A percentile compares a stretch with the other conserved stretches of the same genome.
These are phyloP conservation scores for Lyophyllum shimeji DNA, from an alignment of 768 basidiomycete genomes.

Conservation along the genomic window DNA sequence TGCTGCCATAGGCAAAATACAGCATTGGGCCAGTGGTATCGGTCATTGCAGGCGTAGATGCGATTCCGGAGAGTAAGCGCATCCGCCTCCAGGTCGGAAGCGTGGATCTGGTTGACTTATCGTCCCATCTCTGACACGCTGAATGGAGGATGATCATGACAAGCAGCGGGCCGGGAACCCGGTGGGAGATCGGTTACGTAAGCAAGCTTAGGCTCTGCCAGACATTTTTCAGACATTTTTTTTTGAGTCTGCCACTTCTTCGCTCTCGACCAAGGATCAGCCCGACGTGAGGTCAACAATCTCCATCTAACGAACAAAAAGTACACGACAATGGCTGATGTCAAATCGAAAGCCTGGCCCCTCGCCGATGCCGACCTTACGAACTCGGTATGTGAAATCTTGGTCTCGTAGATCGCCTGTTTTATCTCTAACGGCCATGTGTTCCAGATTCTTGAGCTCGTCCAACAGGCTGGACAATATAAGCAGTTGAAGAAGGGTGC, in stretches of 20 bases:
- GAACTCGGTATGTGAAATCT: slow-evolving; percentile 67
- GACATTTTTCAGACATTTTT: too few species aligned
- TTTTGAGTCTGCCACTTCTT: background rate
- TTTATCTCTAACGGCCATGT: slow-evolving; percentile 1
- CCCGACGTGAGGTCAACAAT: slow-evolving; percentile 73
- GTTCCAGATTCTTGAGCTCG: slow-evolving; percentile 86
- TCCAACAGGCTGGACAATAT: slow-evolving; percentile 95
- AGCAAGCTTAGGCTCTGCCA: background rate
- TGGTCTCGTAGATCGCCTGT: background rate
- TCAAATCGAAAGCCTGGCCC: slow-evolving; percentile 84
- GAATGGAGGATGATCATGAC: too few species aligned
- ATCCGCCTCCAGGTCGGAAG: background rate
- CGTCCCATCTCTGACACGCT: background rate
- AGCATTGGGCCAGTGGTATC: slow-evolving; percentile 10
- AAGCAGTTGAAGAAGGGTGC: slow-evolving; percentile 99
- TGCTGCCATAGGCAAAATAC: slow-evolving; percentile 53
- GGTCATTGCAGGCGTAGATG: background rate
- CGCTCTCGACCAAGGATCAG: slow-evolving; percentile 79
- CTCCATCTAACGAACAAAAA: slow-evolving; percentile 8
- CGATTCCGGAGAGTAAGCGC: background rate
- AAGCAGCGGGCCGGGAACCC: background rate
- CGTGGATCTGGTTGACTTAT: background rate
- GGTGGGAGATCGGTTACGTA: background rate
- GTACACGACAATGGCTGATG: slow-evolving; percentile 57
- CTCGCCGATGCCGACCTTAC: slow-evolving; percentile 83